A percentile compares a stretch with the other conserved stretches of the same genome.
These are phyloP conservation scores for Xylaria digitata DNA, from an alignment of 2,329 filamentous ascomycete genomes.

Conservation along the genomic window DNA sequence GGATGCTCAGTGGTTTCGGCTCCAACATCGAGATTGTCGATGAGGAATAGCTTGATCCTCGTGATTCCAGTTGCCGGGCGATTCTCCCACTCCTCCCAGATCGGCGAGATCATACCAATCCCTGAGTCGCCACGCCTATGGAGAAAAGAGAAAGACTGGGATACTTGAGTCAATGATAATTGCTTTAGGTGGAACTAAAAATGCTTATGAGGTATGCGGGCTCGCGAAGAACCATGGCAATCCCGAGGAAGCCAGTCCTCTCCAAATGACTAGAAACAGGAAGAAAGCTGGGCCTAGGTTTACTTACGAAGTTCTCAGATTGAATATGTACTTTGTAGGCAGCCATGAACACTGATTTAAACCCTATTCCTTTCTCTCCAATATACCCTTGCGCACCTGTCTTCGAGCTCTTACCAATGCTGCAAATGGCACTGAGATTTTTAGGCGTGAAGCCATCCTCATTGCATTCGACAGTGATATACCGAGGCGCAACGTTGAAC, in stretches of 20 bases:
- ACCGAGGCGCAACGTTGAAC: conserved; percentile 52
- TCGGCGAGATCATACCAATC: conserved; percentile 62
- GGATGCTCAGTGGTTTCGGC: conserved; percentile 20
- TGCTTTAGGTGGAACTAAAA: not conserved
- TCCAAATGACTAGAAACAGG: not conserved
- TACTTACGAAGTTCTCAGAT: conserved; percentile 52
- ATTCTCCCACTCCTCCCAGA: conserved; percentile 52
- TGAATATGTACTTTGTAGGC: conserved; percentile 58
- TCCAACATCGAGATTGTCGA: conserved; percentile 42
- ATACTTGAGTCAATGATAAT: not conserved
- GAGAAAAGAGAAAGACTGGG: conserved; percentile 55
- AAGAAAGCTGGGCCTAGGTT: not conserved
- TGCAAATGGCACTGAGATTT: conserved; percentile 60
- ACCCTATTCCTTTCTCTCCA: conserved; percentile 64
- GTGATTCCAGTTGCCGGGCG: conserved; percentile 42
- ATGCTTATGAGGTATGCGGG: not conserved
- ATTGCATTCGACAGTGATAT: conserved; percentile 61
- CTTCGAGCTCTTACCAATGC: conserved; percentile 60
- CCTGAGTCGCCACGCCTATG: conserved; percentile 56
- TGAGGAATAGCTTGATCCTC: conserved; percentile 54
- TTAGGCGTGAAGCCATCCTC: conserved; percentile 58
- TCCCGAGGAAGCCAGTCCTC: not conserved
- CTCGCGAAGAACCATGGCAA: too few relatives aligned
- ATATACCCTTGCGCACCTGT: conserved; percentile 55
- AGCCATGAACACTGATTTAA: conserved; percentile 63